Evolutionary conservation across 495 filamentous ascomycete genomes (phyloP), one percentile per base, ranked within the genome.

Genomic region (Copromyces sp.): DNA sequence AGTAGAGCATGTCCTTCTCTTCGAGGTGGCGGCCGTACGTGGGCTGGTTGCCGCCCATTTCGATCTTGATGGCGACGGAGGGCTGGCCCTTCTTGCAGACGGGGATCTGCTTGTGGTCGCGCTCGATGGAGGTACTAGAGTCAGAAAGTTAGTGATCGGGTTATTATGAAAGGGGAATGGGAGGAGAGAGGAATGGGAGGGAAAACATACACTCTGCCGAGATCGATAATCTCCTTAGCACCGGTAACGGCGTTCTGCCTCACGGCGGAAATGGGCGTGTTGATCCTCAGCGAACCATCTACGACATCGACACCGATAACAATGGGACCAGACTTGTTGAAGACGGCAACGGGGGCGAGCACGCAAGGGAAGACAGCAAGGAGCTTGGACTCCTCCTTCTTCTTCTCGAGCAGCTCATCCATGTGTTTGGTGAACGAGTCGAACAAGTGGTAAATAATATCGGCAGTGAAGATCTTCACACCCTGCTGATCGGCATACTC

Each of bases 361-460:
- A 98, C 92, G 76, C 95, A 98, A 44, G 96, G 96, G 89, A 98
- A 99, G 74, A 99, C 94, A 45, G 96, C 96, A 69, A 94, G 85
- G 76, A 97, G 86, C 84, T 98, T 98, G 75, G 90, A 92, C 78
- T 99, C 95, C 77, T 97, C 95, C 86, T 98, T 98, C 83, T 92
- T 93, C 86, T 92, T 89, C 82, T 96, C 94, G 12, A 89, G 87
- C 73, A 97, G 85, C 75, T 91, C 85, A 17, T 90, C 90, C 90
- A 97, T 96, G 80, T 98, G 94, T 82, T 91, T 92, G 47, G 93
- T 98, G 85, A 98, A 99, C 74, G 90, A 86, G 79, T 99, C 96
- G 80, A 99, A 99, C 70, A 99, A 85, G 80, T 99, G 96, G 80
- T 99, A 99, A 74, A 99, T 99, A 77, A 99, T 99, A 76, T 99